phyloP scores from a whole-genome alignment of 2,329 filamentous ascomycete species.

The Fusarium ambrosium region DNA sequence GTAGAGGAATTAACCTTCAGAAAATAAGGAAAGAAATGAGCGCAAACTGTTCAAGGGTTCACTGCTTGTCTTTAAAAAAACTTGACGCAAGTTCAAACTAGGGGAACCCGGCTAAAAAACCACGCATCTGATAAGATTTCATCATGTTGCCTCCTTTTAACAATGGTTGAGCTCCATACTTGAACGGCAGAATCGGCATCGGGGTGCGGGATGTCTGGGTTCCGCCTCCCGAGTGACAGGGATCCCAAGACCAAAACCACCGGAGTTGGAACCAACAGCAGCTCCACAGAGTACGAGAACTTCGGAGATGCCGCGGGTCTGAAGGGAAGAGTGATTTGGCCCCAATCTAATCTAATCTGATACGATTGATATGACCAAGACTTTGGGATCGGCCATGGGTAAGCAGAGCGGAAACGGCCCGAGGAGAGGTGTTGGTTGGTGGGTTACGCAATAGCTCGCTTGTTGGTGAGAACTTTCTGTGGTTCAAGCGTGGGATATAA shows the following conservation, averaged over 20 bases:
- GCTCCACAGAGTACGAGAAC: constrained; percentile 23
- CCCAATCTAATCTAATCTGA: constrained; percentile 43
- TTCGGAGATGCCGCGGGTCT: neutral
- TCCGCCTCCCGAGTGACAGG: constrained; percentile 8
- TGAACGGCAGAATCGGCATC: constrained; percentile 35
- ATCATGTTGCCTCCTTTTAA: constrained; percentile 18
- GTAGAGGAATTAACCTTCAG: neutral
- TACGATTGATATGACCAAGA: constrained; percentile 19
- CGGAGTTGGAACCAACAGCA: neutral
- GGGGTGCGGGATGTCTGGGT: constrained; percentile 16
- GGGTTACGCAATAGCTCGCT: constrained; percentile 20
- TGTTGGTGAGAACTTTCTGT: neutral
- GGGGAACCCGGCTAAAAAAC: constrained; percentile 21
- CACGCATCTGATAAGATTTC: constrained; percentile 43
- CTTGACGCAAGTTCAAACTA: constrained; percentile 7
- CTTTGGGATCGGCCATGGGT: neutral
- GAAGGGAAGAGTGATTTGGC: too few species aligned
- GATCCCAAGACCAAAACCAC: neutral
- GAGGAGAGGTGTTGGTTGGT: constrained; percentile 4
- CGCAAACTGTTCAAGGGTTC: neutral
- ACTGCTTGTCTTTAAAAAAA: neutral
- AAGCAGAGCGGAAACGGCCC: constrained; percentile 7
- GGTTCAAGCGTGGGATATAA: constrained; percentile 12
- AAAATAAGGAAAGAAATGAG: neutral
- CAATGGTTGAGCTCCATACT: neutral